Percentiles rank a stretch among this genome's conserved stretches.
Evolutionary conservation across 495 filamentous ascomycete species (phyloP).

Genomic region (Hypoxylon fragiforme): DNA sequence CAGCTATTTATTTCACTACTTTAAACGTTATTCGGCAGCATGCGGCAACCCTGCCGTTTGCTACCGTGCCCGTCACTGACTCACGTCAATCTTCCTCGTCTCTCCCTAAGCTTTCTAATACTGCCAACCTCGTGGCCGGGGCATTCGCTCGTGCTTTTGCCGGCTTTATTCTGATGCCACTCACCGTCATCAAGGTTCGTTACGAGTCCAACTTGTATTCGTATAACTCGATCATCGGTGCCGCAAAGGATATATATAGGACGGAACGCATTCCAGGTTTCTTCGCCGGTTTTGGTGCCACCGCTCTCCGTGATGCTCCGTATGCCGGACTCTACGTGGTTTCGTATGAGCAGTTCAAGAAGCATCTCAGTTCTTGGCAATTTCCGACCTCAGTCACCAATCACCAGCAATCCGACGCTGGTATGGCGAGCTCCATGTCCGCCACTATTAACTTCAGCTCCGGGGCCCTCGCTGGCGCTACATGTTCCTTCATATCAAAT

Average conservation of each 20-base stretch:
- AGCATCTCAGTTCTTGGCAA: slow-evolving; percentile 54
- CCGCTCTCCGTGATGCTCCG: slow-evolving; percentile 88
- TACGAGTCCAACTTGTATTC: slow-evolving; percentile 85
- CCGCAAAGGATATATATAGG: slow-evolving; percentile 71
- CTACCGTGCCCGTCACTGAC: slow-evolving; percentile 32
- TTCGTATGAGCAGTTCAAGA: slow-evolving; percentile 90
- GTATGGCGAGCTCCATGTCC: slow-evolving; percentile 50
- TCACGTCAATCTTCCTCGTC: slow-evolving; percentile 58
- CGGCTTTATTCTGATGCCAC: slow-evolving; percentile 91
- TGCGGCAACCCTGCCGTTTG: slow-evolving; percentile 57
- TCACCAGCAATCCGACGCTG: slow-evolving; percentile 12
- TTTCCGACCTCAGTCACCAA: slow-evolving; percentile 6
- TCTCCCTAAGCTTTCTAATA: slow-evolving; percentile 81
- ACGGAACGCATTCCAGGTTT: slow-evolving; percentile 81
- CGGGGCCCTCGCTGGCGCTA: slow-evolving; percentile 73
- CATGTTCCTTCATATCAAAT: slow-evolving; percentile 87
- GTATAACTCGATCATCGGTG: slow-evolving; percentile 76
- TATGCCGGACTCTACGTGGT: slow-evolving; percentile 95
- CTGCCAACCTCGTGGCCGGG: slow-evolving; percentile 83
- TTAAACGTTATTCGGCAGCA: slow-evolving; percentile 80
- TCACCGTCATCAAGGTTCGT: slow-evolving; percentile 95
- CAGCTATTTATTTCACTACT: slow-evolving; percentile 89
- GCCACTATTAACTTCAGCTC: slow-evolving; percentile 83
- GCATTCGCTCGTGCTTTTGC: slow-evolving; percentile 81
- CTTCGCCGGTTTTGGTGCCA: slow-evolving; percentile 92